These are phyloP conservation scores for Clonostachys byssicola DNA, from an alignment of 2,329 filamentous ascomycete species.

Conservation along the genomic window DNA sequence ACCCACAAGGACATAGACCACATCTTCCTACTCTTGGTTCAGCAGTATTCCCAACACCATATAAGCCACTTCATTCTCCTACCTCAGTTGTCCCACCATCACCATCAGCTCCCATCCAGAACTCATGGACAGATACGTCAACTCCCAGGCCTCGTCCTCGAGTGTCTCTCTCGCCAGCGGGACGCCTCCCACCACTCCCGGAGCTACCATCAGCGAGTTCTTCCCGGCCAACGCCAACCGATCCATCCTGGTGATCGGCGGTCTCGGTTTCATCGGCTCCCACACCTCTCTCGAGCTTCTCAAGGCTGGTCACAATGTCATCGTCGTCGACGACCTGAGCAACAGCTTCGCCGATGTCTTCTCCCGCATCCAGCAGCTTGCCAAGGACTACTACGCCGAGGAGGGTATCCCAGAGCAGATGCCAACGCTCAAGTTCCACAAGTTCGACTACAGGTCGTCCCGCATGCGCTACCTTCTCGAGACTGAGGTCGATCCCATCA, in stretches of 20 bases:
- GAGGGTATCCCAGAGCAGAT: constrained; percentile 8
- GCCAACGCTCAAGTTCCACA: constrained; percentile 26
- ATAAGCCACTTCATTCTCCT: no score
- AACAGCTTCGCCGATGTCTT: constrained; percentile 33
- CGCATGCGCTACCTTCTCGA: constrained; percentile 29
- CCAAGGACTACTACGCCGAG: constrained; percentile 15
- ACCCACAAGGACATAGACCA: no score
- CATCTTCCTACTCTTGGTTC: no score
- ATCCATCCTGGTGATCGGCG: constrained; percentile 45
- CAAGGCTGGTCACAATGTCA: constrained; percentile 47
- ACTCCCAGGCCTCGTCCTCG: constrained; percentile 6
- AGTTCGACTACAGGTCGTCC: constrained; percentile 29
- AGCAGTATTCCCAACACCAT: no score
- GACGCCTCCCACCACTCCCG: constrained; percentile 8
- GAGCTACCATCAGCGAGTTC: neutral
- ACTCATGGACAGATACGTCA: constrained; percentile 7
- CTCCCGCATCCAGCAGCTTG: constrained; percentile 16
- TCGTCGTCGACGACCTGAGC: constrained; percentile 38
- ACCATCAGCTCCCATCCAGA: no score
- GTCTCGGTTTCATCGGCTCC: constrained; percentile 51
- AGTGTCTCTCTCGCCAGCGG: constrained; percentile 8
- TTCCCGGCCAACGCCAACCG: constrained; percentile 2
- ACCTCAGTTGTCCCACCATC: no score
- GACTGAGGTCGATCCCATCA: constrained; percentile 19
- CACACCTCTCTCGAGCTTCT: constrained; percentile 50